Evolutionary conservation across 1,284 basidiomycete genomes (phyloP).

Genomic region (Cutaneotrichosporon mucoides): DNA sequence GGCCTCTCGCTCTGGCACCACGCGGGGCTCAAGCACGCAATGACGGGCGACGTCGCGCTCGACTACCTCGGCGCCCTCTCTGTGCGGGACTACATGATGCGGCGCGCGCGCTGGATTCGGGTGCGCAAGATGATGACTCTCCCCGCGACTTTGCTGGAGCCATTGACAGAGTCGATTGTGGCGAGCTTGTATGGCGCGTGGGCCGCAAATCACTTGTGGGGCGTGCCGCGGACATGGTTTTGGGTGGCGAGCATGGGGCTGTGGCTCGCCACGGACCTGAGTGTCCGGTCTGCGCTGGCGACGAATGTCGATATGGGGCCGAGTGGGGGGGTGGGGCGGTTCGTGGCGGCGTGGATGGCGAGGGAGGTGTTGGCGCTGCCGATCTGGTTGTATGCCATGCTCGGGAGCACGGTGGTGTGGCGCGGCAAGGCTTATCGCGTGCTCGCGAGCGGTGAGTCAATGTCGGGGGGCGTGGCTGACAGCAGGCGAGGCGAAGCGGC

Average conservation of each 20-base stretch:
- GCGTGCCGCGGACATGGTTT: conserved; percentile 61
- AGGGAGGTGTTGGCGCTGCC: conserved; percentile 78
- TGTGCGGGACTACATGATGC: conserved; percentile 71
- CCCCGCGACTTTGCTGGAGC: conserved; percentile 76
- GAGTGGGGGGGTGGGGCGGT: conserved; percentile 52
- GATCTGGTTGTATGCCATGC: conserved; percentile 74
- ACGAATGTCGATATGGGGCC: conserved; percentile 64
- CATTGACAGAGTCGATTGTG: conserved; percentile 79
- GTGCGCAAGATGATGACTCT: conserved; percentile 89
- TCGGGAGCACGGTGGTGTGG: conserved; percentile 77
- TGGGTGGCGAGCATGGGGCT: conserved; percentile 67
- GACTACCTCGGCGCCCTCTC: conserved; percentile 86
- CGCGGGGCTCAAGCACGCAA: conserved; percentile 73
- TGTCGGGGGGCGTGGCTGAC: not conserved
- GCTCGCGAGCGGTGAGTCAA: conserved; percentile 30
- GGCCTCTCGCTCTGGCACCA: conserved; percentile 86
- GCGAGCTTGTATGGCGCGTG: conserved; percentile 62
- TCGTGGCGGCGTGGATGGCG: conserved; percentile 69
- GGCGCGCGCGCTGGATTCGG: conserved; percentile 87
- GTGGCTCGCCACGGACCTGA: conserved; percentile 48
- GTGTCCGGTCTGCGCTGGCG: conserved; percentile 37
- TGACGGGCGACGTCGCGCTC: conserved; percentile 79
- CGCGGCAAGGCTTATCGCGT: conserved; percentile 57
- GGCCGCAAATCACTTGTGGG: conserved; percentile 57
- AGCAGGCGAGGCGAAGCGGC: conserved; percentile 12